phyloP scores from a whole-genome alignment of 106 monocot species.

The Platanthera guangdongensis region DNA sequence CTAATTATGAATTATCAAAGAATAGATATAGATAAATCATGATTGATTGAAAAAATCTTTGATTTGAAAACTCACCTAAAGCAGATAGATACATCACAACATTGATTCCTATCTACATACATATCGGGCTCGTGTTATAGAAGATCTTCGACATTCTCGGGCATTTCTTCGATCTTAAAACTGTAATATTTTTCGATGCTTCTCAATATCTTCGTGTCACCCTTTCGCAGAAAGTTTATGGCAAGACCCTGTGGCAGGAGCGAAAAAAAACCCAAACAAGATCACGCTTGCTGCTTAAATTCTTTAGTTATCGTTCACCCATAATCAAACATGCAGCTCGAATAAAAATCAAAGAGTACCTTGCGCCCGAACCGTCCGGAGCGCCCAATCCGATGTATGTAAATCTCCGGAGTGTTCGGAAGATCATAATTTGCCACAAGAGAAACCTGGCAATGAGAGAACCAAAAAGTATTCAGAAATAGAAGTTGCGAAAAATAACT shows the following conservation, averaged over 20 bases:
- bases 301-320: too few relatives aligned
- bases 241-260: constrained; percentile 62
- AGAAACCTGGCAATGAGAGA: constrained; percentile 45
- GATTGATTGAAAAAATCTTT: too few relatives aligned
- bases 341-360: constrained; percentile 27
- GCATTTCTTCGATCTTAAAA: constrained; percentile 98
- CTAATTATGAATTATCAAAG: too few relatives aligned
- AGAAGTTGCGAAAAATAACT: not conserved
- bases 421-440: constrained; percentile 90
- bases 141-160: constrained; percentile 93
- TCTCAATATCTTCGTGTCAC: constrained; percentile 79
- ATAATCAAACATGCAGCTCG: too few relatives aligned
- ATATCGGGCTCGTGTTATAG: too few relatives aligned
- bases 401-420: constrained; percentile 86
- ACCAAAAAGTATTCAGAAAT: not conserved
- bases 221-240: constrained; percentile 87
- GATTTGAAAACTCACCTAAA: too few relatives aligned
- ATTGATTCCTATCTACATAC: too few relatives aligned
- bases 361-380: constrained; percentile 98
- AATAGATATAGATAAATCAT: too few relatives aligned
- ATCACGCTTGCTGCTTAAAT: too few relatives aligned
- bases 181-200: constrained; percentile 97
- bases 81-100: too few relatives aligned
- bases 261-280: too few relatives aligned
- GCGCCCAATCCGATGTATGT: constrained; percentile 92